Conservation (phyloP, 2,329 filamentous ascomycete genomes). For the Fusarium decemcellulare region DNA sequence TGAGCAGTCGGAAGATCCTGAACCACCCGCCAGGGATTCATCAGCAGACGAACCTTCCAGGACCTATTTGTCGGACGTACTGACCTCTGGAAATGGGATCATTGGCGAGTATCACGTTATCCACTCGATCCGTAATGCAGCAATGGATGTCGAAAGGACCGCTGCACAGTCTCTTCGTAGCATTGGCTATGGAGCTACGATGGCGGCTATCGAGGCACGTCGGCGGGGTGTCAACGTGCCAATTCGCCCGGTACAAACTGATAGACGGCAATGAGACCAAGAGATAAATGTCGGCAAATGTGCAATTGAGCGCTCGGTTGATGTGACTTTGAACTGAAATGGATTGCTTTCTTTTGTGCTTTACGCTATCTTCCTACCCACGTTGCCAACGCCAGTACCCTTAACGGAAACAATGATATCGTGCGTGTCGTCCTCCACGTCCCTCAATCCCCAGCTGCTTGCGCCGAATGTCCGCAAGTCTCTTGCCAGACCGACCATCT, state of each 20-base stretch:
- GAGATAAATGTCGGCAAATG: slow-evolving; percentile 13
- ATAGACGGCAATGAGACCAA: slow-evolving; percentile 36
- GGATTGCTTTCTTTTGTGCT: slow-evolving; percentile 36
- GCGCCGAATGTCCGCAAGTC: slow-evolving; percentile 92
- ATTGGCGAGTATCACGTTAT: slow-evolving; percentile 68
- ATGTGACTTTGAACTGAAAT: slow-evolving; percentile 34
- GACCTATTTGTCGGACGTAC: slow-evolving; percentile 61
- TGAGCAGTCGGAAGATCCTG: slow-evolving; percentile 47
- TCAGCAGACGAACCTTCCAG: slow-evolving; percentile 49
- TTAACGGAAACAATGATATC: slow-evolving; percentile 93
- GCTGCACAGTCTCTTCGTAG: slow-evolving; percentile 67
- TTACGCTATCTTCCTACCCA: slow-evolving; percentile 87
- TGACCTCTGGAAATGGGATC: slow-evolving; percentile 69
- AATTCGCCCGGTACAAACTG: slow-evolving; percentile 35
- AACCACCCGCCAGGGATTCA: slow-evolving; percentile 45
- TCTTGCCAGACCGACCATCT: slow-evolving; percentile 83
- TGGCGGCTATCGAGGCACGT: slow-evolving; percentile 65
- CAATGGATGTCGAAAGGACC: slow-evolving; percentile 61
- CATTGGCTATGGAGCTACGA: slow-evolving; percentile 67
- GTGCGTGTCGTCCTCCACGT: slow-evolving; percentile 75
- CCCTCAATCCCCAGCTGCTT: slow-evolving; percentile 90
- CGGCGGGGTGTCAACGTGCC: slow-evolving; percentile 51
- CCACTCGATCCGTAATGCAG: slow-evolving; percentile 63
- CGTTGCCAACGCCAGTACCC: slow-evolving; percentile 92
- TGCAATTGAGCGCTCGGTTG: background rate